Percentiles rank a stretch among this genome's conserved stretches.
Conservation (phyloP, 768 basidiomycete genomes). For the Gelatoporia subvermispora region DNA sequence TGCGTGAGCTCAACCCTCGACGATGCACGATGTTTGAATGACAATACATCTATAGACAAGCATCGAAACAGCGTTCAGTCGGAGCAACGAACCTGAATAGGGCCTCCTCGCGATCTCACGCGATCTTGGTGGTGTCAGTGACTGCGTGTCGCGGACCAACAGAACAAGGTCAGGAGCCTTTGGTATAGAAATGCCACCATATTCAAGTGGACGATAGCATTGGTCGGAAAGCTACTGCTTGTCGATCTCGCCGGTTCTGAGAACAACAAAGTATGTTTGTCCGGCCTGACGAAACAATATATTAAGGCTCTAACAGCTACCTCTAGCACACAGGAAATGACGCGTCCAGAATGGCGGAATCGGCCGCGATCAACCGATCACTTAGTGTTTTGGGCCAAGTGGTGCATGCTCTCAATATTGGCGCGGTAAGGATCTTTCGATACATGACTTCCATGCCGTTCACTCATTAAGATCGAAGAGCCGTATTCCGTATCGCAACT, state of each 20-base stretch:
- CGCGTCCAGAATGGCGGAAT: constrained; percentile 82
- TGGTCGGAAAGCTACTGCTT: constrained; percentile 76
- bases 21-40: neutral
- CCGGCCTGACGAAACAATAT: neutral
- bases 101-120: constrained; percentile 85
- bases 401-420: constrained; percentile 76
- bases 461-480: constrained; percentile 33
- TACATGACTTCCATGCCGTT: neutral
- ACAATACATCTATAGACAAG: constrained; percentile 38
- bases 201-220: constrained; percentile 33
- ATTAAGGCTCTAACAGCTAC: no score
- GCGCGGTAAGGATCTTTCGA: constrained; percentile 41
- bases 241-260: constrained; percentile 90
- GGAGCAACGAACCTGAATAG: constrained; percentile 84
- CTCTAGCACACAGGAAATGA: constrained; percentile 85
- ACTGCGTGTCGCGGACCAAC: constrained; percentile 45
- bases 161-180: constrained; percentile 45
- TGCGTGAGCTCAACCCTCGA: constrained; percentile 29
- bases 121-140: constrained; percentile 73
- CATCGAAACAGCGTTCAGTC: constrained; percentile 74
- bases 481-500: constrained; percentile 86
- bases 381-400: constrained; percentile 85
- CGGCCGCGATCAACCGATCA: constrained; percentile 85
- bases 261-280: constrained; percentile 69
- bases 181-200: neutral